Conservation (phyloP, 495 filamentous ascomycete species). For the Lasiosphaeria ovina region DNA sequence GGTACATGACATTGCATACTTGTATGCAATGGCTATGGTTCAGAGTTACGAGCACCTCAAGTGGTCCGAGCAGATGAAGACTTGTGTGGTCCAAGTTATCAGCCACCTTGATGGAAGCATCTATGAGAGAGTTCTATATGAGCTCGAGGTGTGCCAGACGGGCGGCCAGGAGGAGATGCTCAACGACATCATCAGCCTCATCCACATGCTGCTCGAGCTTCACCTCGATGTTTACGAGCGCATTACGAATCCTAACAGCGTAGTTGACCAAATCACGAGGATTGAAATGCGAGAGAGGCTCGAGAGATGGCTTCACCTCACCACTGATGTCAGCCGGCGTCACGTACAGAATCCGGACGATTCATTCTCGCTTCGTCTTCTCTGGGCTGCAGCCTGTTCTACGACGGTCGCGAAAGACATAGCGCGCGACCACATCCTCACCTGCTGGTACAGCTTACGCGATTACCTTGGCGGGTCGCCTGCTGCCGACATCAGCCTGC, state of each 20-base stretch:
- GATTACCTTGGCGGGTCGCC: constrained; percentile 39
- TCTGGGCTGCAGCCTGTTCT: constrained; percentile 82
- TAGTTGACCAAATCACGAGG: constrained; percentile 58
- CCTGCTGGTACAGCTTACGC: constrained; percentile 72
- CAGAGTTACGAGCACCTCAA: constrained; percentile 60
- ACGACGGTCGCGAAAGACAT: constrained; percentile 66
- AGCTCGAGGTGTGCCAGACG: constrained; percentile 35
- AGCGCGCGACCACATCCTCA: constrained; percentile 71
- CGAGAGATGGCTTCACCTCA: constrained; percentile 70
- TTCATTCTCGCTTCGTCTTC: constrained; percentile 58
- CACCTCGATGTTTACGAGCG: constrained; percentile 81
- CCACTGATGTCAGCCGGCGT: constrained; percentile 57
- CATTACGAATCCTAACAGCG: constrained; percentile 71
- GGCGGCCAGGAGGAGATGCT: constrained; percentile 21
- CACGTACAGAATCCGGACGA: constrained; percentile 40
- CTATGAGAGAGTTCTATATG: constrained; percentile 50
- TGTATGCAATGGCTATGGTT: constrained; percentile 61
- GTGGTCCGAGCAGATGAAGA: constrained; percentile 75
- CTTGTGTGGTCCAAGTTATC: constrained; percentile 64
- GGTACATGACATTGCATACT: constrained; percentile 61
- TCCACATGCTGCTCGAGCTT: constrained; percentile 80
- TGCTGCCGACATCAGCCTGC: constrained; percentile 57
- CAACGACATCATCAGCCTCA: constrained; percentile 52
- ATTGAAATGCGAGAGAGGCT: constrained; percentile 65
- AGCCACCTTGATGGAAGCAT: constrained; percentile 67